Percentiles rank a stretch among this genome's conserved stretches.
These are phyloP conservation scores for Plenodomus tracheiphilus DNA, from an alignment of 2,329 filamentous ascomycete genomes.

Conservation along the genomic window DNA sequence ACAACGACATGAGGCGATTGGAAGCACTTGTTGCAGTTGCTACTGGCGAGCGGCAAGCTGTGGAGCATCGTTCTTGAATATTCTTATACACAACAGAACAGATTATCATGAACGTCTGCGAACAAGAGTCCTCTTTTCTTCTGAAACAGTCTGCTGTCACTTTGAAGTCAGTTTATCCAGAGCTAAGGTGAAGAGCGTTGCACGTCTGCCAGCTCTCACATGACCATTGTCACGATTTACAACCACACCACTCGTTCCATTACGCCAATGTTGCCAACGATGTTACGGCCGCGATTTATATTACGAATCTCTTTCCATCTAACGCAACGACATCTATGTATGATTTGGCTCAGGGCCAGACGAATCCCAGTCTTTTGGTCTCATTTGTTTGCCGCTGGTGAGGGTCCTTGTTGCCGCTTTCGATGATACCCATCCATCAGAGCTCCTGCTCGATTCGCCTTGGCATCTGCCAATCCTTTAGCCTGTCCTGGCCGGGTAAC, in stretches of 20 bases:
- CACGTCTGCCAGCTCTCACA: too few species aligned
- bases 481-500: conserved; percentile 2
- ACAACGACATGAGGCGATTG: conserved; percentile 59
- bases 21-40: conserved; percentile 68
- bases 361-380: conserved; percentile 13
- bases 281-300: conserved; percentile 23
- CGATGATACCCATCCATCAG: conserved; percentile 40
- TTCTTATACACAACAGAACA: not conserved
- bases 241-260: conserved; percentile 5
- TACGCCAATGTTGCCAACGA: conserved; percentile 16
- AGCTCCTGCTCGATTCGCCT: conserved; percentile 24
- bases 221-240: not conserved
- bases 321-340: conserved; percentile 17
- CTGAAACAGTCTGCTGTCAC: too few species aligned
- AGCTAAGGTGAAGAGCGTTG: too few species aligned
- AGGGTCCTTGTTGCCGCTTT: conserved; percentile 27
- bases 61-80: conserved; percentile 30
- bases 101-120: not conserved
- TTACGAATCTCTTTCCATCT: conserved; percentile 24
- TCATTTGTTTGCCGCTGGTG: conserved; percentile 23
- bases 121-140: too few species aligned
- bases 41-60: conserved; percentile 57
- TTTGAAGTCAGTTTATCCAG: too few species aligned
- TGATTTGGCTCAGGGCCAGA: conserved; percentile 17
- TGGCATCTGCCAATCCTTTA: conserved; percentile 11